Conservation (phyloP, 352 stramenopile species). For the Thalassiosira sp. region DNA sequence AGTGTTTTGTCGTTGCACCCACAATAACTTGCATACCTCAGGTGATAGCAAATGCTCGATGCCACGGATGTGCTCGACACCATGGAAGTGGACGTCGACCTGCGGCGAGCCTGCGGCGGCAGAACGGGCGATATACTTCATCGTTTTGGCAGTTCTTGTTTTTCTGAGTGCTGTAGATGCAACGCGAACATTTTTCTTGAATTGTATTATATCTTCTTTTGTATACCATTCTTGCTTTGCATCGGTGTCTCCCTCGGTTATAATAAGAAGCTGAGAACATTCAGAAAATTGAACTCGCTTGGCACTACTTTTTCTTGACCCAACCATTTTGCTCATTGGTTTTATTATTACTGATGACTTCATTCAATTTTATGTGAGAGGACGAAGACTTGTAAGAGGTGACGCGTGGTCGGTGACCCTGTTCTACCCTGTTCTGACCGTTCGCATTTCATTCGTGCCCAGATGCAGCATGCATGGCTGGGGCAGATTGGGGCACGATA, state of each 20-base stretch:
- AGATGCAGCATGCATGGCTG: no score
- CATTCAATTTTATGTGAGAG: no score
- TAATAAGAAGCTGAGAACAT: not conserved
- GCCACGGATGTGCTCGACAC: not conserved
- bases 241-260: not conserved
- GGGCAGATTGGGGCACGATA: no score
- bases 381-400: no score
- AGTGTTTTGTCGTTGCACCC: not conserved
- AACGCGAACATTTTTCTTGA: slow-evolving; percentile 10
- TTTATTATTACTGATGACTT: not conserved
- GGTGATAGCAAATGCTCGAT: slow-evolving; percentile 14
- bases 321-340: not conserved
- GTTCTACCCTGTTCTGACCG: no score
- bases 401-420: no score
- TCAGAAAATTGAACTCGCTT: slow-evolving; percentile 12
- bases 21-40: not conserved
- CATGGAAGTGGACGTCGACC: not conserved
- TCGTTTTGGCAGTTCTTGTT: slow-evolving; percentile 11
- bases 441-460: no score
- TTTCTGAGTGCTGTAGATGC: not conserved
- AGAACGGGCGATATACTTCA: slow-evolving; percentile 6
- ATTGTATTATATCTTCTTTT: slow-evolving; percentile 12
- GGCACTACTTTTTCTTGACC: not conserved
- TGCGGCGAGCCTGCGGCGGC: not conserved
- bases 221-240: slow-evolving; percentile 1